phyloP scores from a whole-genome alignment of 805 yeast species.

The Alloascoidea hylecoeti region DNA sequence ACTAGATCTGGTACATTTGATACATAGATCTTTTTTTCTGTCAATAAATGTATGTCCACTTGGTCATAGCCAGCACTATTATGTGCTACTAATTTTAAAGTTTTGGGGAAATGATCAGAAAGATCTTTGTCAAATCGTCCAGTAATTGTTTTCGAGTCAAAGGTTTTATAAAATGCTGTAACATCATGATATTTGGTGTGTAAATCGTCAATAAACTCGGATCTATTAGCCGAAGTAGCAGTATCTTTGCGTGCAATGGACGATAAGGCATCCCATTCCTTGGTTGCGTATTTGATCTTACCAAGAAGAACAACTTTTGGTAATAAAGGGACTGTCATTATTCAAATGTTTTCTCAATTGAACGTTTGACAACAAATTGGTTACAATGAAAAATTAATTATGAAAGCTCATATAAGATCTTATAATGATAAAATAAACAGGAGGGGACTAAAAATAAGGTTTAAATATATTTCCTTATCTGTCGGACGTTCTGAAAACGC shows the following conservation, averaged over 20 bases:
- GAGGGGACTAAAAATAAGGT: too few species aligned
- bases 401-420: too few species aligned
- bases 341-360: too few species aligned
- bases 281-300: constrained; percentile 39
- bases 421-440: too few species aligned
- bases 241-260: too few species aligned
- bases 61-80: constrained; percentile 49
- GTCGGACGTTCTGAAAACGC: too few species aligned
- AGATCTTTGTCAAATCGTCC: constrained; percentile 32
- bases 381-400: too few species aligned
- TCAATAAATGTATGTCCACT: constrained; percentile 27
- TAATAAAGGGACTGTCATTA: too few species aligned
- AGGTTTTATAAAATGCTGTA: constrained; percentile 26
- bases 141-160: constrained; percentile 21
- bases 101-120: constrained; percentile 19
- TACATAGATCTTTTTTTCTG: constrained; percentile 26
- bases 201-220: constrained; percentile 25
- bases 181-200: constrained; percentile 20
- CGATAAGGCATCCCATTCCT: constrained; percentile 64
- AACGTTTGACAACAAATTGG: too few species aligned
- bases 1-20: constrained; percentile 55
- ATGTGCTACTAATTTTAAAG: constrained; percentile 29
- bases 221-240: too few species aligned
- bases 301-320: constrained; percentile 61
- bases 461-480: too few species aligned